Evolutionary conservation across 202 grass and related monocot species (phyloP).

Genomic region (Cymbopogon flexuosus): DNA sequence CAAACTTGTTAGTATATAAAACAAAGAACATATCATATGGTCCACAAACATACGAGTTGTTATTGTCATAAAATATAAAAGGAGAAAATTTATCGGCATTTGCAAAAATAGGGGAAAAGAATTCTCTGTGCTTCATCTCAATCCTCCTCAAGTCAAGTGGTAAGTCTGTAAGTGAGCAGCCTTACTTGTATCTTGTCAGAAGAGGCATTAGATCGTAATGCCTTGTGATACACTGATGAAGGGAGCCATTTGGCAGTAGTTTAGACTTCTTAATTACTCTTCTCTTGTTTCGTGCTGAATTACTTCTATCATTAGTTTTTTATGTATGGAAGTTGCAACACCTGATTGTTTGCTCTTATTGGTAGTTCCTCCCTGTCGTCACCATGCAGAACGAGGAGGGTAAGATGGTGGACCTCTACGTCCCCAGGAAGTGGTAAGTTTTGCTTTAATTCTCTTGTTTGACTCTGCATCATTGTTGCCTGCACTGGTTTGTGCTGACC

Average conservation of each 20-base stretch:
- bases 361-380: neutral
- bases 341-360: neutral
- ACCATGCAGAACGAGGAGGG: conserved; percentile 81
- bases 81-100: no score
- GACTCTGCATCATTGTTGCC: neutral
- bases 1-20: no score
- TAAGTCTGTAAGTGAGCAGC: no score
- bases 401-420: conserved; percentile 69
- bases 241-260: neutral
- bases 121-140: no score
- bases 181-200: no score
- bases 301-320: neutral
- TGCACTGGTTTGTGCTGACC: neutral
- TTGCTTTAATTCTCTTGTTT: neutral
- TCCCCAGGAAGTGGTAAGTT: conserved; percentile 74
- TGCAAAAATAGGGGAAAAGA: no score
- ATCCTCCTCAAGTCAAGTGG: no score
- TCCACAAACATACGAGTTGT: no score
- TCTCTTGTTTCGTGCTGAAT: neutral
- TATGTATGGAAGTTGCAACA: neutral
- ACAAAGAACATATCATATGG: no score
- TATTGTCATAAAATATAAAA: no score
- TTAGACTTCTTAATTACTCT: neutral
- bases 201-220: neutral
- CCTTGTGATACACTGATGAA: neutral